Evolutionary conservation across 1,284 basidiomycete genomes (phyloP), one percentile per base, ranked within the genome.

Genomic region (Rhodotorula sp.): DNA sequence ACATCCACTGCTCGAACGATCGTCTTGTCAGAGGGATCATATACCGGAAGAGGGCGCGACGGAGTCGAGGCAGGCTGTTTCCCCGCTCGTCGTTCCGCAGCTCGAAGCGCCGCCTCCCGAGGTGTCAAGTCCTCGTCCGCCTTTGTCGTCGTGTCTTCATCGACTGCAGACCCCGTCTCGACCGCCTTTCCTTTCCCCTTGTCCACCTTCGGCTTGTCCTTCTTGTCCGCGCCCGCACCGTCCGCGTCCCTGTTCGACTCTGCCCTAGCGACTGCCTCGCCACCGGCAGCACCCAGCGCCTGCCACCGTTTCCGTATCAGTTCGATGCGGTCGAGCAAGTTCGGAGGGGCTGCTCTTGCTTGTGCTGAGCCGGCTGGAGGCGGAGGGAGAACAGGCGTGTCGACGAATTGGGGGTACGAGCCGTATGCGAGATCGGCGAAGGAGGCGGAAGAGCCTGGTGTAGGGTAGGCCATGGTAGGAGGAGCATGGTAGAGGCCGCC

Each of bases 341-440:
- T n/a, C 30, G 39, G 39, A 24, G 68, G 24, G n/a, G n/a, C 39
- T 29, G n/a, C 8, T 13, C 34, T 10, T 46, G 24, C 20, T 52
- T 48, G 36, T 2, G 2, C 29, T 3, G 17, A 6, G 29, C 32
- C 13, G 22, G 30, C 48, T 17, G 61, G 61, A 9, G n/a, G 49
- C 27, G 66, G 55, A 13, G 59, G 34, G 9, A 34, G 58, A 19
- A 46, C 22, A 4, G 24, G 34, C 6, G 55, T 7, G 27, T 46
- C 53, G 13, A 32, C 53, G 30, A 64, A 64, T 22, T 62, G 61
- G 4, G 67, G 68, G 61, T 71, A 71, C 2, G 68, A 68, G 27
- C 72, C 72, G 53, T 71, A 71, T 1, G 68, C 72, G 17, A 73
- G 29, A 34, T 70, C 51, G 27, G 59, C 44, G 63, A 58, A 52